A percentile compares a stretch with the other conserved stretches of the same genome.
Evolutionary conservation across 2,329 filamentous ascomycete species (phyloP).

Genomic region (Rhynchosporium graminicola): DNA sequence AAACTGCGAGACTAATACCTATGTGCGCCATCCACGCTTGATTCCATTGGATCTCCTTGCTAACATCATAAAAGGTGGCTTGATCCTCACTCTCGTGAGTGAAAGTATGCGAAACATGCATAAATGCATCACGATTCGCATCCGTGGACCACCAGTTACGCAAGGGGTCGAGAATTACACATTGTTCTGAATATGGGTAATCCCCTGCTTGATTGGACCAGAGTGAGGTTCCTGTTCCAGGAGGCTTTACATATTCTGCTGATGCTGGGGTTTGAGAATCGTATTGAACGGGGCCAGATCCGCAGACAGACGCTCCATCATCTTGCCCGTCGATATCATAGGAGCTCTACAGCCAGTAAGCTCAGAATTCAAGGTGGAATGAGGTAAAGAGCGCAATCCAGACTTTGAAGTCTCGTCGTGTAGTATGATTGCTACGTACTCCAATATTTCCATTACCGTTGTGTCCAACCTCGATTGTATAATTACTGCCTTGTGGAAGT

Average conservation of each 20-base stretch:
- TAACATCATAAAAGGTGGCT: conserved; percentile 56
- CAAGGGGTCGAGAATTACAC: conserved; percentile 51
- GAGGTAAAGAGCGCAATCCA: background rate
- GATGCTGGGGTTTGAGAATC: conserved; percentile 44
- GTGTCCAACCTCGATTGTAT: conserved; percentile 54
- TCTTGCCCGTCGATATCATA: conserved; percentile 6
- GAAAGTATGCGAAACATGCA: conserved; percentile 61
- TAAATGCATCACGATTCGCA: conserved; percentile 54
- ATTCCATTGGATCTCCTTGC: conserved; percentile 60
- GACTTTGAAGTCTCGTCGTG: background rate
- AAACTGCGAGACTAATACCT: conserved; percentile 47
- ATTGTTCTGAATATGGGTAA: conserved; percentile 37
- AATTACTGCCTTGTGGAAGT: conserved; percentile 50
- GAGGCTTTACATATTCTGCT: conserved; percentile 47
- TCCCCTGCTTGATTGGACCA: conserved; percentile 44
- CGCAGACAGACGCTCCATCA: conserved; percentile 4
- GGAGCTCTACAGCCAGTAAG: background rate
- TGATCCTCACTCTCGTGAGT: conserved; percentile 59
- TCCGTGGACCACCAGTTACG: conserved; percentile 50
- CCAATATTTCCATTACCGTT: conserved; percentile 54
- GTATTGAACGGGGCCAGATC: conserved; percentile 44
- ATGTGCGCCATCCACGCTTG: conserved; percentile 56
- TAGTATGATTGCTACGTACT: conserved; percentile 10
- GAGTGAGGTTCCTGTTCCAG: conserved; percentile 49
- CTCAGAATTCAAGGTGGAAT: background rate